These are phyloP conservation scores for Simmondsia chinensis DNA, from an alignment of 148 eudicot genomes.

Conservation along the genomic window DNA sequence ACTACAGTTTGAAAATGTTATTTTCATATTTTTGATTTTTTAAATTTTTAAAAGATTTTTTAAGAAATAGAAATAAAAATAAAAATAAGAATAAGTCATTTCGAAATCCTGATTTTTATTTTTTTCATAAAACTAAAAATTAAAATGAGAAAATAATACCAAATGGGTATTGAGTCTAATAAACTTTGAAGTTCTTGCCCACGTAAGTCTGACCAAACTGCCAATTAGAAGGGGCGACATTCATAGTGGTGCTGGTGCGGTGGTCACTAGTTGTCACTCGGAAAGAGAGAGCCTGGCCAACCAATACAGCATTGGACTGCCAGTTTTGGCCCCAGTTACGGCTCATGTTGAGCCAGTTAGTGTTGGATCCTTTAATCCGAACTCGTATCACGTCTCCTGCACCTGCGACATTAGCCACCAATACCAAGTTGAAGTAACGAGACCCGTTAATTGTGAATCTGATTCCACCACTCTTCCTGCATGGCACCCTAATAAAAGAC, in stretches of 20 bases:
- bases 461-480: constrained; percentile 64
- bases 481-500: constrained; percentile 56
- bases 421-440: constrained; percentile 69
- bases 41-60: too few relatives aligned
- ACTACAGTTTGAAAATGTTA: too few relatives aligned
- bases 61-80: too few relatives aligned
- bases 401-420: constrained; percentile 68
- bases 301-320: constrained; percentile 57
- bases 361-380: constrained; percentile 49
- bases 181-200: constrained; percentile 78
- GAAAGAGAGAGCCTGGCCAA: constrained; percentile 67
- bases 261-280: constrained; percentile 50
- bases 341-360: constrained; percentile 66
- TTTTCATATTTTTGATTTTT: too few relatives aligned
- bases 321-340: constrained; percentile 91
- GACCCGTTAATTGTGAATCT: constrained; percentile 76
- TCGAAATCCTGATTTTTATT: too few relatives aligned
- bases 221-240: constrained; percentile 54
- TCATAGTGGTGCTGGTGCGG: constrained; percentile 53
- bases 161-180: neutral
- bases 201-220: constrained; percentile 66
- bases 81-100: too few relatives aligned
- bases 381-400: constrained; percentile 58
- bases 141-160: too few relatives aligned
- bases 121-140: too few relatives aligned